Evolutionary conservation across 805 yeast species (phyloP).

Genomic region (Metschnikowia colocasiae): DNA sequence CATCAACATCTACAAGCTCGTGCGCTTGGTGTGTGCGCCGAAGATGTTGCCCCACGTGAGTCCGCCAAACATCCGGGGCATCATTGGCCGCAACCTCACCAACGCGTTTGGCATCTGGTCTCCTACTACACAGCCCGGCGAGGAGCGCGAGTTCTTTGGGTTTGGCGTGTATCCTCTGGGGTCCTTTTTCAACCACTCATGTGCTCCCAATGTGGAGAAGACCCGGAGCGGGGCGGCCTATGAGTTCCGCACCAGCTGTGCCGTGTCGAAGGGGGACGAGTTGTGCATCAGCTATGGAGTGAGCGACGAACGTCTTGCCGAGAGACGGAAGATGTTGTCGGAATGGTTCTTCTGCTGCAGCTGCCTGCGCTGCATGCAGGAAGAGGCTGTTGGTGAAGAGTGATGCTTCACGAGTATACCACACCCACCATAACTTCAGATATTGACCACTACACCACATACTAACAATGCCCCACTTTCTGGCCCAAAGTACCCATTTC

Average conservation of each 20-base stretch:
- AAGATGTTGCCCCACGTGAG: conserved; percentile 34
- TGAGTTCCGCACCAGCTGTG: conserved; percentile 38
- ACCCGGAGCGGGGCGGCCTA: conserved; percentile 30
- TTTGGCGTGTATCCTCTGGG: conserved; percentile 59
- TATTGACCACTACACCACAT: no score
- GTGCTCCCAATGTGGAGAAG: conserved; percentile 53
- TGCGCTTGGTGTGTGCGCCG: conserved; percentile 38
- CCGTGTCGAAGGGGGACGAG: conserved; percentile 44
- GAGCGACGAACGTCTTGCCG: conserved; percentile 34
- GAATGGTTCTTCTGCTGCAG: conserved; percentile 61
- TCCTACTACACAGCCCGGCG: conserved; percentile 30
- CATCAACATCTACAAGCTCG: conserved; percentile 45
- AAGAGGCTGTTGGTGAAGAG: no score
- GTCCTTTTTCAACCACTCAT: conserved; percentile 66
- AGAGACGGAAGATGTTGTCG: conserved; percentile 40
- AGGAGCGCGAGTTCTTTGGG: conserved; percentile 54
- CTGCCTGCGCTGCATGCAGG: conserved; percentile 43
- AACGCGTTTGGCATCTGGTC: conserved; percentile 74
- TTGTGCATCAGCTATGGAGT: conserved; percentile 63
- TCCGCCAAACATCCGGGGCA: conserved; percentile 38
- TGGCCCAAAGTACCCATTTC: no score
- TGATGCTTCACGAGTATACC: no score
- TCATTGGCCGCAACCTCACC: conserved; percentile 58
- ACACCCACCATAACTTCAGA: no score
- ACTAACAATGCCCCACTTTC: no score